Evolutionary conservation across 345 rosid genomes (phyloP), one percentile per base, ranked within the genome.

Genomic region (Brassica rapa): DNA sequence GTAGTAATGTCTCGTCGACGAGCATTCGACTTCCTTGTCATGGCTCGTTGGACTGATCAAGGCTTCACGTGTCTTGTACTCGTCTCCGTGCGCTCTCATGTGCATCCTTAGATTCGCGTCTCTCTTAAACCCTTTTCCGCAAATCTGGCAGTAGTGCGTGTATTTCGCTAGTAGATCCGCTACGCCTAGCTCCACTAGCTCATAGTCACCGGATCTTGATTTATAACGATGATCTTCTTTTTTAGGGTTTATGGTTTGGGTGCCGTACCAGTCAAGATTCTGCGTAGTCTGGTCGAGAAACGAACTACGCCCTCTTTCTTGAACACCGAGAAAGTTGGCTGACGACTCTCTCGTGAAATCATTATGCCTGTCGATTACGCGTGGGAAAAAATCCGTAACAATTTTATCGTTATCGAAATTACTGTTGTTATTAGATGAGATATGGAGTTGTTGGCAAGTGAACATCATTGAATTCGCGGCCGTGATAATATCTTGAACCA

Each of bases 51-150:
- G 95, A 43, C 87, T 88, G 66, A 78, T 82, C 66, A 93, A 85
- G 37, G 98, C 91, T 4, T 88, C 88, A 1, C 66, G 86, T 46
- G 88, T 91, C 83, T 93, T 91, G 85, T 91, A 91, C 59, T 88
- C 91, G 39, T 93, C 94, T 1, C 98, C 96, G 8, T 93, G 98
- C 15, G 98, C 95, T 83, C 98, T 86, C 98, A 93, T 93, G 76
- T 93, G 98, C 98, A 93, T 93, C 84, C 98, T 88, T 69, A 91
- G 73, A 81, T 93, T 93, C 29, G 98, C 98, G 5, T 93, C 97
- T 33, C 97, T 79, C 83, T 91, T 93, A 85, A 91, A 93, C 66
- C 98, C 97, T 80, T 93, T 93, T 11, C 91, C 91, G 8, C 97
- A 93, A 49, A 93, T 84, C 65, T 84, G 88, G 69, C 98, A 93